These are phyloP conservation scores for Aureobasidium lini DNA, from an alignment of 2,329 filamentous ascomycete species.

Conservation along the genomic window DNA sequence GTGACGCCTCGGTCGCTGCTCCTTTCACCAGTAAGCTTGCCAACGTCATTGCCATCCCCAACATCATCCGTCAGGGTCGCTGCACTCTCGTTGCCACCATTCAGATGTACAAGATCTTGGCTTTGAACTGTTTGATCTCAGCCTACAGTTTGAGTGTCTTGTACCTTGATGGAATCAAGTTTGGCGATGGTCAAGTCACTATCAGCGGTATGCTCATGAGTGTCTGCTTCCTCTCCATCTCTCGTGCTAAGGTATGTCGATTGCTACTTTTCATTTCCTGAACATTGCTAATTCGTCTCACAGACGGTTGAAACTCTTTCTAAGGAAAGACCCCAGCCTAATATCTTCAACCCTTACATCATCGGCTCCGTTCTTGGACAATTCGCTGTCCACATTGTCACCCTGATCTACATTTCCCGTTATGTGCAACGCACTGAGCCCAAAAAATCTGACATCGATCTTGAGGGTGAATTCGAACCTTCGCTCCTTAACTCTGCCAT, in stretches of 20 bases:
- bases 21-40: conserved; percentile 97
- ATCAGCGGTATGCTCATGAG: conserved; percentile 99
- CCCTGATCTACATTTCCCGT: conserved; percentile 86
- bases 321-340: conserved; percentile 94
- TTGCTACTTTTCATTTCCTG: background rate
- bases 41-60: conserved; percentile 93
- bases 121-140: conserved; percentile 93
- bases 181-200: conserved; percentile 94
- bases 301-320: conserved; percentile 86
- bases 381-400: conserved; percentile 91
- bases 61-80: conserved; percentile 95
- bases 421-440: conserved; percentile 81
- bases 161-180: conserved; percentile 98
- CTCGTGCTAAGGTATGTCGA: conserved; percentile 66
- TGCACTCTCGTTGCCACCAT: conserved; percentile 98
- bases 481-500: conserved; percentile 94
- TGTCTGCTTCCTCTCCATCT: conserved; percentile 97
- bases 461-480: conserved; percentile 89
- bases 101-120: conserved; percentile 99
- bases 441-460: conserved; percentile 61
- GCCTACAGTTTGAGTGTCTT: conserved; percentile 95
- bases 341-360: conserved; percentile 99
- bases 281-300: conserved; percentile 23
- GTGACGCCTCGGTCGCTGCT: conserved; percentile 92
- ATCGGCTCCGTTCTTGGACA: conserved; percentile 95